Conservation (phyloP, 169 alveolate genomes). For the Cryptosporidium canis region DNA sequence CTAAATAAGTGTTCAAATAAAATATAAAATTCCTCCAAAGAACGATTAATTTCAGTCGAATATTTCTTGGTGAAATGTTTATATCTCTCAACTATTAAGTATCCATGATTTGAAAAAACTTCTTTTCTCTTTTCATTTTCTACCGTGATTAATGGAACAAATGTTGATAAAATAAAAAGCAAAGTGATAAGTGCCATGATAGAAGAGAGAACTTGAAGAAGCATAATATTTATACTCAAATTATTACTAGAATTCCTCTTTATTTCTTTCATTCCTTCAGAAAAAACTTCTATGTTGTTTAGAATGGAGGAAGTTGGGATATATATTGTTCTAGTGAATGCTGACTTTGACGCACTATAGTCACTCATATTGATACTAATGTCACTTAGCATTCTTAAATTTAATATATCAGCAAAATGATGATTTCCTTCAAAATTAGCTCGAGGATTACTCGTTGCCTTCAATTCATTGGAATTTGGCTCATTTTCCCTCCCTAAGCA, state of each 20-base stretch:
- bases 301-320: constrained; percentile 52
- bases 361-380: background rate
- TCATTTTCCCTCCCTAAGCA: too few relatives aligned
- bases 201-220: background rate
- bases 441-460: background rate
- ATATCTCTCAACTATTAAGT: constrained; percentile 31
- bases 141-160: constrained; percentile 14
- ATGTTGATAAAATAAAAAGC: background rate
- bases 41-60: background rate
- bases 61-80: background rate
- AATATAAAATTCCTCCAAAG: background rate
- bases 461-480: too few relatives aligned
- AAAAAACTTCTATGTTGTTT: constrained; percentile 38
- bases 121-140: constrained; percentile 26
- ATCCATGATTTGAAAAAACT: constrained; percentile 7
- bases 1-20: background rate
- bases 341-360: background rate
- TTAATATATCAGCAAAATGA: background rate
- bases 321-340: constrained; percentile 48
- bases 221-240: background rate
- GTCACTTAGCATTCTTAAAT: background rate
- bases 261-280: constrained; percentile 52
- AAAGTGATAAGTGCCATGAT: background rate
- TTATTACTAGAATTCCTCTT: constrained; percentile 17
- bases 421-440: background rate